These are phyloP conservation scores for Cyphellophora attinorum DNA, from an alignment of 2,329 filamentous ascomycete genomes.

Conservation along the genomic window DNA sequence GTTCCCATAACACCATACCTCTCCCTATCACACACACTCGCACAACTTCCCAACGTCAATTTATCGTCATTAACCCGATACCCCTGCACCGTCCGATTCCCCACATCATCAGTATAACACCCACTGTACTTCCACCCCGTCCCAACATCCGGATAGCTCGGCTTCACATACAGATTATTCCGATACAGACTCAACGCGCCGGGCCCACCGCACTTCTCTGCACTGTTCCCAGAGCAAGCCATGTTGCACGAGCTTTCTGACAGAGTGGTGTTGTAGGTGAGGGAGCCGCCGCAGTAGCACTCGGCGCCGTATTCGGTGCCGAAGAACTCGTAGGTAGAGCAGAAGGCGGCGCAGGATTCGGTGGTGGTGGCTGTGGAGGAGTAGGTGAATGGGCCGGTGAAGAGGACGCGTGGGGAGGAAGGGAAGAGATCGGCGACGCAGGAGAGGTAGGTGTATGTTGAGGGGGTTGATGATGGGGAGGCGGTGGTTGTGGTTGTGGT, in stretches of 20 bases:
- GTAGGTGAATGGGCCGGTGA: slow-evolving; percentile 6
- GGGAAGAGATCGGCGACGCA: slow-evolving; percentile 1
- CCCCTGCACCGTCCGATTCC: slow-evolving; percentile 21
- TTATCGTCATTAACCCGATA: slow-evolving; percentile 33
- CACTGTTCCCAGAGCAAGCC: slow-evolving; percentile 27
- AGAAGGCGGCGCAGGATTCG: slow-evolving; percentile 20
- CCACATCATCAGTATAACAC: slow-evolving; percentile 31
- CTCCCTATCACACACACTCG: slow-evolving; percentile 7
- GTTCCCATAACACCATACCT: slow-evolving; percentile 26
- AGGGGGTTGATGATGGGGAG: neutral
- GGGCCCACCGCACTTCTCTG: slow-evolving; percentile 39
- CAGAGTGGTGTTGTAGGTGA: slow-evolving; percentile 19
- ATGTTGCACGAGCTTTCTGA: slow-evolving; percentile 31
- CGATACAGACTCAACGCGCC: slow-evolving; percentile 32
- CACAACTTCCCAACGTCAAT: slow-evolving; percentile 19
- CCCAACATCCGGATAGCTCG: slow-evolving; percentile 1
- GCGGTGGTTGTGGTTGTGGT: neutral
- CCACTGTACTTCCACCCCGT: slow-evolving; percentile 18
- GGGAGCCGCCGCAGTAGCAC: slow-evolving; percentile 28
- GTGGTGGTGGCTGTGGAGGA: slow-evolving; percentile 18
- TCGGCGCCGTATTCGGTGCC: slow-evolving; percentile 25
- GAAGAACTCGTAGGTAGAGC: slow-evolving; percentile 21
- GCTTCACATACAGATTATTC: slow-evolving; percentile 5
- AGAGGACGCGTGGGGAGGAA: neutral
- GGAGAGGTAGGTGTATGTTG: slow-evolving; percentile 1